Percentiles rank a stretch among this genome's conserved stretches.
phyloP scores from a whole-genome alignment of 2,329 filamentous ascomycete species.

The Fusarium succisae region DNA sequence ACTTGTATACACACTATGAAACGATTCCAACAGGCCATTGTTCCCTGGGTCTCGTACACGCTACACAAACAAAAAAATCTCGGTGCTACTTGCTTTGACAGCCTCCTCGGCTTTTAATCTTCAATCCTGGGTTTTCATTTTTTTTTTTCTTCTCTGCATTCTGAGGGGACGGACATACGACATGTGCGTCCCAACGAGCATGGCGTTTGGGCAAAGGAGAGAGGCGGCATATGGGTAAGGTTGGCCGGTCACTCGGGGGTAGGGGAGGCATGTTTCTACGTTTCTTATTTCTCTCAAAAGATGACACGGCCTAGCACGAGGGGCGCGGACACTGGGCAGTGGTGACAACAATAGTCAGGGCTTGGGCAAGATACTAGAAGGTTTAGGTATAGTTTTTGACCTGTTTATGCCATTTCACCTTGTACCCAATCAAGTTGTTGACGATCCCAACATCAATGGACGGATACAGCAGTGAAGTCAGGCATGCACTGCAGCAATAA shows the following conservation, averaged over 20 bases:
- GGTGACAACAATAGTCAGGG: not conserved
- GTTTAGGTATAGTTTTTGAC: not conserved
- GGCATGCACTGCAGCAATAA: not conserved
- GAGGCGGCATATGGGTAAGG: conserved; percentile 29
- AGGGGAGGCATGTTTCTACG: conserved; percentile 21
- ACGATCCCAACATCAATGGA: not conserved
- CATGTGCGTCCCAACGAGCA: conserved; percentile 42
- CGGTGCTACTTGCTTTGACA: conserved; percentile 29
- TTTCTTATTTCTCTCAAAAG: conserved; percentile 20
- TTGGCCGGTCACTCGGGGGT: conserved; percentile 16
- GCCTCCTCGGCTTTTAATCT: conserved; percentile 33
- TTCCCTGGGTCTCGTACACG: conserved; percentile 16
- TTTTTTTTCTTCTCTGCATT: conserved; percentile 33
- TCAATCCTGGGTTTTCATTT: conserved; percentile 11
- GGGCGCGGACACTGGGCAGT: not conserved
- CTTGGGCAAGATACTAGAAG: not conserved
- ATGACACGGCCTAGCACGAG: conserved; percentile 28
- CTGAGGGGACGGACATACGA: conserved; percentile 35
- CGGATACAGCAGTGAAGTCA: not conserved
- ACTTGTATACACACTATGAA: conserved; percentile 44
- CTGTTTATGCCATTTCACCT: not conserved
- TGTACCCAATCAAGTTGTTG: not conserved
- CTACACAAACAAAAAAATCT: conserved; percentile 29
- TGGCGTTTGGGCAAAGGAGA: conserved; percentile 46
- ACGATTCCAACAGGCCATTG: conserved; percentile 40